Base-by-base conservation (phyloP, 129 eudicot genomes). In the Lactuca saligna region DNA sequence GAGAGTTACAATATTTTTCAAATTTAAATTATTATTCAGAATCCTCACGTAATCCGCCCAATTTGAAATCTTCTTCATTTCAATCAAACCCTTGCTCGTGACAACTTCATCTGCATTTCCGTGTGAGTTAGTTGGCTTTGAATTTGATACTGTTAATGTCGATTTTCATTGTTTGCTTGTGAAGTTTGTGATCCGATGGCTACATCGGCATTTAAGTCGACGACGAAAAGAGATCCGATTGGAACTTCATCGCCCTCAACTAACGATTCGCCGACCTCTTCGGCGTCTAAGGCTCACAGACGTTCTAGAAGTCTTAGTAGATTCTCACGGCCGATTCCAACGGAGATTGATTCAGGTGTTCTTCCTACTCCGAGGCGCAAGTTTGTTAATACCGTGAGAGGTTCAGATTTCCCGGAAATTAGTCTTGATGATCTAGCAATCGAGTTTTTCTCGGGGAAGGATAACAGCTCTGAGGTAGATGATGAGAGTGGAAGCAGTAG, bases 341-440 rank as follows among this genome's bases (percentile, higher is more conserved):
- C 56, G 38, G 81, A 70, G 13, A 7, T 73, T 55, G 81, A 81
- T 50, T 35, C 63, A 11, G 71, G 14, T 0, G 78, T 60, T 13
- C 63, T 60, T 54, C 85, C 87, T 61, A 74, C 91, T 63, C 81
- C 87, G 2, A 54, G 84, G 54, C 90, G 95, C 4, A 93, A 89
- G 81, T 93, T 93, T n/a, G 97, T 93, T 38, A 93, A 87, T 64
- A 93, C 90, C 8, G 79, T 66, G 6, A 79, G 99, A 71, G 99
- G 99, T 12, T 80, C 95, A 20, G 85, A 61, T 20, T 65, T 75
- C 63, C 78, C 81, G 4, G 98, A 92, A 20, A 82, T 92, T 9
- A 88, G 96, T 77, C 85, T 92, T 2, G 98, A 92, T 48, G 98
- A 93, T 76, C 89, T 93, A 12, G 97, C 99, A 0, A 76, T 89